These are phyloP conservation scores for Starmerella floris DNA, from an alignment of 805 yeast species.

Conservation along the genomic window DNA sequence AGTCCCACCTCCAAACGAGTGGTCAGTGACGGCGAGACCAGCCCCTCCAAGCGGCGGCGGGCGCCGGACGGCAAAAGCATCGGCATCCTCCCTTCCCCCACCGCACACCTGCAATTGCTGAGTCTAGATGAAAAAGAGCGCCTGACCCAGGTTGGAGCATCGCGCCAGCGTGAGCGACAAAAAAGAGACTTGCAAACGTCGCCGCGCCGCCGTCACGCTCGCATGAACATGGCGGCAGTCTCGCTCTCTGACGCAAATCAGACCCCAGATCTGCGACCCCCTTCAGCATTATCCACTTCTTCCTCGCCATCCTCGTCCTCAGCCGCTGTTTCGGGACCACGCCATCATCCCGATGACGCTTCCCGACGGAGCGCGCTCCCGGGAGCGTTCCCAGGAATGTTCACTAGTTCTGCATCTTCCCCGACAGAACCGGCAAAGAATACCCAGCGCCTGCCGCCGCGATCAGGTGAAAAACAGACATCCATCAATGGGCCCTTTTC, in stretches of 20 bases:
- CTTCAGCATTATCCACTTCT: not conserved
- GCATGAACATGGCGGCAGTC: not conserved
- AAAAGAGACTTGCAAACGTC: not conserved
- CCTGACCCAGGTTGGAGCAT: slow-evolving; percentile 5
- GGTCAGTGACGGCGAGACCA: slow-evolving; percentile 4
- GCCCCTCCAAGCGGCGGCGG: slow-evolving; percentile 14
- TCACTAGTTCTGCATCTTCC: not conserved
- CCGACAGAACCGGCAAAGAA: not conserved
- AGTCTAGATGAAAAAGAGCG: slow-evolving; percentile 6
- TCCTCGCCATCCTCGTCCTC: not conserved
- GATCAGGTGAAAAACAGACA: no score
- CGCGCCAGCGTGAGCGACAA: slow-evolving; percentile 5
- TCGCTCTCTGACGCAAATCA: not conserved
- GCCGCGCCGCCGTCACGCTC: not conserved
- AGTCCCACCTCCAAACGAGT: slow-evolving; percentile 6
- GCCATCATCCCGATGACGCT: no score
- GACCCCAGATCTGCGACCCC: not conserved
- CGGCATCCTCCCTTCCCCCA: slow-evolving; percentile 3
- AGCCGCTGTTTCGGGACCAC: not conserved
- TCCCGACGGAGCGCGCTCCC: no score
- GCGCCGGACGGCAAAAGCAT: slow-evolving; percentile 5
- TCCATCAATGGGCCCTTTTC: no score
- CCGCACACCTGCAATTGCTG: slow-evolving; percentile 3
- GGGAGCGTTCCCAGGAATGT: not conserved
- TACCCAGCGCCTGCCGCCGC: not conserved